Conservation (phyloP, 1,284 basidiomycete species). For the Irpex sp. region DNA sequence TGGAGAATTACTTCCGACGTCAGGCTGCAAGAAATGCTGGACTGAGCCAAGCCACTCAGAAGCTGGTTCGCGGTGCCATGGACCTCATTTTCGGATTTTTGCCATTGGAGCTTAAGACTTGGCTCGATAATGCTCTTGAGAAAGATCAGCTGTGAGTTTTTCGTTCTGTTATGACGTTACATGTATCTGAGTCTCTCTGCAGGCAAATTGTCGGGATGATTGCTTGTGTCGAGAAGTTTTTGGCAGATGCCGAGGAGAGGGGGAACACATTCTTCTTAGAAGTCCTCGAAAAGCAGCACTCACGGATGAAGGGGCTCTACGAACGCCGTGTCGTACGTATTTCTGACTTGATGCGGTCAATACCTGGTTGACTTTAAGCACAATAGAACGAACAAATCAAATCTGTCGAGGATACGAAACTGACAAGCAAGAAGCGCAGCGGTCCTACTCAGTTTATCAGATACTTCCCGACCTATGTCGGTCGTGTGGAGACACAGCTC, state of each 20-base stretch:
- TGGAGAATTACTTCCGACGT: slow-evolving; percentile 93
- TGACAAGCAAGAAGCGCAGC: slow-evolving; percentile 88
- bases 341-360: neutral
- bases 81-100: slow-evolving; percentile 96
- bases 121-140: slow-evolving; percentile 77
- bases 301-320: slow-evolving; percentile 67
- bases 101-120: slow-evolving; percentile 77
- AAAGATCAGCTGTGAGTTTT: slow-evolving; percentile 75
- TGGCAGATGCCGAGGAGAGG: slow-evolving; percentile 75
- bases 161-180: neutral
- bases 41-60: slow-evolving; percentile 66
- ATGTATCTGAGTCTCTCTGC: slow-evolving; percentile 2
- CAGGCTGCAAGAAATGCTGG: slow-evolving; percentile 78
- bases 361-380: neutral
- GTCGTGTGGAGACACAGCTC: slow-evolving; percentile 86
- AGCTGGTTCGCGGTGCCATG: slow-evolving; percentile 85
- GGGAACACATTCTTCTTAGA: slow-evolving; percentile 74
- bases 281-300: slow-evolving; percentile 80
- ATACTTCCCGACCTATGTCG: slow-evolving; percentile 88
- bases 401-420: slow-evolving; percentile 86
- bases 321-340: slow-evolving; percentile 76
- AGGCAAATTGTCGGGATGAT: slow-evolving; percentile 89
- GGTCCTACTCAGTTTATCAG: slow-evolving; percentile 94
- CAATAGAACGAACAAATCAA: slow-evolving; percentile 82
- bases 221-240: slow-evolving; percentile 76